Evolutionary conservation across 2,329 filamentous ascomycete genomes (phyloP), one percentile per base, ranked within the genome.

Genomic region (Diaporthe ilicicola): DNA sequence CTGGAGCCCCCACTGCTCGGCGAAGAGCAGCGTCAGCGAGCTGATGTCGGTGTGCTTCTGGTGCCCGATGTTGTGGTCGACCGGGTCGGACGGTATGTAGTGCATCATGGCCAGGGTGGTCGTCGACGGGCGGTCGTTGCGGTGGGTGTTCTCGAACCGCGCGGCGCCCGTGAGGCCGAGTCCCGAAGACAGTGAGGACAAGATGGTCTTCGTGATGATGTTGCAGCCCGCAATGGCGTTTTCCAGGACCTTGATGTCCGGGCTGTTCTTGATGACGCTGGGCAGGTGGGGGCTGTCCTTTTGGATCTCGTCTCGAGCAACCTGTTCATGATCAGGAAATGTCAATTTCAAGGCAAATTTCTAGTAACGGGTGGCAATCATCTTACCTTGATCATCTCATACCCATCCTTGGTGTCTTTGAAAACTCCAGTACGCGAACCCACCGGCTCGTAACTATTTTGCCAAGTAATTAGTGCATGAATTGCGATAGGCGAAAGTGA

Each of bases 21-120:
- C 83, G 82, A 89, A 89, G 51, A 89, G 82, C 56, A 89, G 79
- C 8, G 87, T 88, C 48, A 89, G 79, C 22, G 84, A 84, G 76
- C 85, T 84, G 78, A 89, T 85, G 79, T 89, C 87, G 29, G 87
- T 89, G 80, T 89, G 87, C 79, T 87, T 87, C 79, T 87, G 84
- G 79, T 88, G 86, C 29, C 85, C 85, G 74, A 87, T 82, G 75
- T 83, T 82, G 73, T 82, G 79, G 65, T 76, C 78, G 19, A 80
- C 74, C 44, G 82, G 81, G 70, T 85, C 82, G 24, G 80, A 80
- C 24, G 84, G 84, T 71, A 86, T 81, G 79, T 87, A 88, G 81
- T 86, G 85, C 83, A 87, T 86, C 84, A 88, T 85, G 73, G 84
- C 84, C n/a, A 88, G 78, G 39, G 85, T 86, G 61, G 80, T 84